Evolutionary conservation across 805 yeast genomes (phyloP).

Genomic region (Lachancea fermentati): DNA sequence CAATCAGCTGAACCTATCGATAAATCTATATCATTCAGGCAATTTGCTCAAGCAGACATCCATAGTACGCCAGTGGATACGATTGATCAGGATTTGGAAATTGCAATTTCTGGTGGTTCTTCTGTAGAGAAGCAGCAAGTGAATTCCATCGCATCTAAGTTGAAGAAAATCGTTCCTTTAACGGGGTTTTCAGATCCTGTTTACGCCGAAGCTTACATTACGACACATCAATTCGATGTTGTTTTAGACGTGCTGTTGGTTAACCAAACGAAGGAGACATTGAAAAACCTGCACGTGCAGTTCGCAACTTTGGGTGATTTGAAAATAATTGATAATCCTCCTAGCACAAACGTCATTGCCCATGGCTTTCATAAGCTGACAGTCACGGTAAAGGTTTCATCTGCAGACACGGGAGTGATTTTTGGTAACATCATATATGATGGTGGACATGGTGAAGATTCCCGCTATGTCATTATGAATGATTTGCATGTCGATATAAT

Average conservation of each 20-base stretch:
- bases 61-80: conserved; percentile 37
- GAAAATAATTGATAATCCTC: conserved; percentile 88
- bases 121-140: conserved; percentile 44
- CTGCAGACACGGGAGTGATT: conserved; percentile 97
- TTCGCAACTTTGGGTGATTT: conserved; percentile 95
- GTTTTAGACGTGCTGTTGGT: conserved; percentile 89
- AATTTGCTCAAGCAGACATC: conserved; percentile 49
- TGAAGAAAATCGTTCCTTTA: conserved; percentile 82
- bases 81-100: conserved; percentile 53
- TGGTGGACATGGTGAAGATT: conserved; percentile 88
- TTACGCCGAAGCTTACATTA: conserved; percentile 94
- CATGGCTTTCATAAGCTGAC: conserved; percentile 91
- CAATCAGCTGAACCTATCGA: conserved; percentile 72
- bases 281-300: conserved; percentile 87
- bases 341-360: conserved; percentile 89
- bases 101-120: conserved; percentile 40
- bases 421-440: conserved; percentile 96
- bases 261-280: conserved; percentile 87
- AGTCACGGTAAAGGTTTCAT: conserved; percentile 86
- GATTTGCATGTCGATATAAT: conserved; percentile 94
- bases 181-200: conserved; percentile 99
- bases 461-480: conserved; percentile 82
- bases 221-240: conserved; percentile 95
- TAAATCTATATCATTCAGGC: conserved; percentile 73
- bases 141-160: conserved; percentile 66